These are phyloP conservation scores for Sinapis alba DNA, from an alignment of 441 rosid genomes.

Conservation along the genomic window DNA sequence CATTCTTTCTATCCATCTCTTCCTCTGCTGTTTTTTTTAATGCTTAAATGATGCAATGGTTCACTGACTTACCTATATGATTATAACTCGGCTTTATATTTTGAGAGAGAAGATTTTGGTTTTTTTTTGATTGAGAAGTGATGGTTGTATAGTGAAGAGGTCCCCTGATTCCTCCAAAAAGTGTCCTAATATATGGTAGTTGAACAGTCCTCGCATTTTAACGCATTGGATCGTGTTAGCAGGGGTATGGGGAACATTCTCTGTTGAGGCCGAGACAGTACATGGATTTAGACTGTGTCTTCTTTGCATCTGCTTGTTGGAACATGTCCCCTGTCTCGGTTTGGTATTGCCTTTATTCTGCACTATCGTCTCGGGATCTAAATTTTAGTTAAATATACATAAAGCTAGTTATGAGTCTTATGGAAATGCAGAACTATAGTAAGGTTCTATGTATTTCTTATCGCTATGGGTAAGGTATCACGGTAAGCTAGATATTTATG, in stretches of 20 bases:
- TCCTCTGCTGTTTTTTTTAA: conserved; percentile 4
- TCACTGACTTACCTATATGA: conserved; percentile 20
- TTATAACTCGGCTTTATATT: conserved; percentile 33
- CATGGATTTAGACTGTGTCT: conserved; percentile 42
- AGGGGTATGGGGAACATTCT: conserved; percentile 51
- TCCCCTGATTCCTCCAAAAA: conserved; percentile 43
- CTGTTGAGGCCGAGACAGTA: conserved; percentile 56
- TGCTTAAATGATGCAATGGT: conserved; percentile 7
- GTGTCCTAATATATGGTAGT: conserved; percentile 38
- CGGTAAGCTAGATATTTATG: background rate
- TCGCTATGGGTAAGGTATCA: no score
- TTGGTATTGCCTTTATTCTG: conserved; percentile 45
- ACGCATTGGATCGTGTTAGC: conserved; percentile 54
- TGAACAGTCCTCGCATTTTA: conserved; percentile 36
- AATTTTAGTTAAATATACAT: conserved; percentile 28
- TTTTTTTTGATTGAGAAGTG: conserved; percentile 37
- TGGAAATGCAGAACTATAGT: conserved; percentile 3
- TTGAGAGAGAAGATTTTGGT: conserved; percentile 32
- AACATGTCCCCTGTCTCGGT: conserved; percentile 59
- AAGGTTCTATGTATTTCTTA: no score
- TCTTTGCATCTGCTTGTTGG: conserved; percentile 44
- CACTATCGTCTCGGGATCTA: conserved; percentile 43
- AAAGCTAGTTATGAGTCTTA: conserved; percentile 18
- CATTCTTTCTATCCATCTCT: conserved; percentile 6
- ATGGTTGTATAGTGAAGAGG: conserved; percentile 39